phyloP scores from a whole-genome alignment of 805 yeast genomes.

The Candida taoyuanica region DNA sequence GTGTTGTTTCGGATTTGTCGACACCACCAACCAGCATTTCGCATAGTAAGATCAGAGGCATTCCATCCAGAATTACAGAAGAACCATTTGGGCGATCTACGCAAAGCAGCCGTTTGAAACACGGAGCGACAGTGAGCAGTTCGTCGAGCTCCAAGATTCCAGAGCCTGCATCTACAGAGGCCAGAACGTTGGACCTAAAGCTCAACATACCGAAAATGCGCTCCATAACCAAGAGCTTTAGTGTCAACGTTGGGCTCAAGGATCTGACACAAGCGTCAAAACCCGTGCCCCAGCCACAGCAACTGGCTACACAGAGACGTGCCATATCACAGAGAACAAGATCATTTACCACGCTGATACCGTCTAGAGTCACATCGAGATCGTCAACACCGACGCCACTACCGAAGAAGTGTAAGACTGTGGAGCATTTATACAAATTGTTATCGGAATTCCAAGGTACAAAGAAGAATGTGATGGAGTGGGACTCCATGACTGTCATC shows the following conservation, averaged over 20 bases:
- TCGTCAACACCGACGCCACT: constrained; percentile 3
- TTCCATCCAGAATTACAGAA: not conserved
- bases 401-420: constrained; percentile 5
- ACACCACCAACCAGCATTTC: too few relatives aligned
- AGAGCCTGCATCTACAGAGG: too few relatives aligned
- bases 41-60: not conserved
- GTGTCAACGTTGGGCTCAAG: constrained; percentile 16
- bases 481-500: constrained; percentile 6
- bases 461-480: constrained; percentile 1
- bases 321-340: constrained; percentile 5
- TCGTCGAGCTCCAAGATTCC: too few relatives aligned
- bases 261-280: constrained; percentile 12
- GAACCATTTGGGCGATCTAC: too few relatives aligned
- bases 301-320: too few relatives aligned
- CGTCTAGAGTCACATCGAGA: constrained; percentile 6
- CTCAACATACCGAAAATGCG: constrained; percentile 16
- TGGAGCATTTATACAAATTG: constrained; percentile 9
- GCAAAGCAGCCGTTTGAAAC: too few relatives aligned
- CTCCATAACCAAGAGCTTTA: constrained; percentile 19
- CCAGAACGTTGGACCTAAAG: not conserved
- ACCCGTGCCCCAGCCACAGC: constrained; percentile 1
- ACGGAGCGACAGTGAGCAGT: too few relatives aligned
- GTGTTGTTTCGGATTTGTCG: constrained; percentile 18
- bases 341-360: constrained; percentile 3
- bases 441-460: constrained; percentile 18